These are phyloP conservation scores for Lipomyces chichibuensis DNA, from an alignment of 805 yeast species.

Conservation along the genomic window DNA sequence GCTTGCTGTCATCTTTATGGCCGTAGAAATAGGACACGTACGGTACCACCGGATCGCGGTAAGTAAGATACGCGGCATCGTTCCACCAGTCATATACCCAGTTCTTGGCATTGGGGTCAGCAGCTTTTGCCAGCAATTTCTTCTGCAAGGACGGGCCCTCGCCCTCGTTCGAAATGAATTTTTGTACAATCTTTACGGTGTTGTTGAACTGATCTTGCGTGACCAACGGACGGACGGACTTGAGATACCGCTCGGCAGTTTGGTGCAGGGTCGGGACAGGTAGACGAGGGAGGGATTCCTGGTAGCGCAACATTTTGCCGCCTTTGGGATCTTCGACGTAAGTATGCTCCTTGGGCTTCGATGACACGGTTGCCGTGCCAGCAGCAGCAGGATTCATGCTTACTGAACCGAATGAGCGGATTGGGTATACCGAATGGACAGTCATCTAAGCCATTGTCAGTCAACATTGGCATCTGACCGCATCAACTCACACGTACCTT, in stretches of 20 bases:
- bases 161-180: constrained; percentile 65
- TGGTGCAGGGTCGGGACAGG: constrained; percentile 84
- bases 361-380: constrained; percentile 20
- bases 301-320: constrained; percentile 74
- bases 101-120: constrained; percentile 62
- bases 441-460: background rate
- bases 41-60: constrained; percentile 93
- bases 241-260: constrained; percentile 70
- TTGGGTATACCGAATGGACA: background rate
- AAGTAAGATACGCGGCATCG: constrained; percentile 84
- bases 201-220: constrained; percentile 56
- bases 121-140: constrained; percentile 62
- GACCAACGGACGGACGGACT: constrained; percentile 69
- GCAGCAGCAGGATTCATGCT: constrained; percentile 18
- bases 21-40: constrained; percentile 87
- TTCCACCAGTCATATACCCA: constrained; percentile 96
- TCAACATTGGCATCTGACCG: background rate
- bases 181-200: constrained; percentile 61
- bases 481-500: background rate
- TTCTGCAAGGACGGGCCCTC: constrained; percentile 69
- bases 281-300: constrained; percentile 72
- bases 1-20: constrained; percentile 64
- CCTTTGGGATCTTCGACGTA: constrained; percentile 48
- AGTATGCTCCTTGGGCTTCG: constrained; percentile 16
- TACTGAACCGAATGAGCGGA: constrained; percentile 17